phyloP scores from a whole-genome alignment of 1,139 yeast genomes.

The Yamadazyma dushanensis region DNA sequence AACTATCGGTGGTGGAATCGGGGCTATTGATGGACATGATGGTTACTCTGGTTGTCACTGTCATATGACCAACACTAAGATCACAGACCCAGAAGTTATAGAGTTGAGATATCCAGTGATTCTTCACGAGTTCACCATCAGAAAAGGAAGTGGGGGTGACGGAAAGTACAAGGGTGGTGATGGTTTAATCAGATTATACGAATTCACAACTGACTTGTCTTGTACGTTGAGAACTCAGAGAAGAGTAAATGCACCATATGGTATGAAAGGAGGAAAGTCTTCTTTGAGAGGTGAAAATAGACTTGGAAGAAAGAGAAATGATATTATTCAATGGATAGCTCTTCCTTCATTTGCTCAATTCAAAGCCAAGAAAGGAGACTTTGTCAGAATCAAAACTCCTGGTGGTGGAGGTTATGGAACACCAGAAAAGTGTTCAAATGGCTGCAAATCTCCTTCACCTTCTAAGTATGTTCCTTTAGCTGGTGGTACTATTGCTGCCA shows the following conservation, averaged over 20 bases:
- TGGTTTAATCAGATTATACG: conserved; percentile 21
- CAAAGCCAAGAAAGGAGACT: conserved; percentile 35
- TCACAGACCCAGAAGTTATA: conserved; percentile 40
- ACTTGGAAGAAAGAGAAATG: conserved; percentile 40
- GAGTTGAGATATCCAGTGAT: conserved; percentile 37
- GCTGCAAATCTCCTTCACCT: not conserved
- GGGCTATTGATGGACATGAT: conserved; percentile 22
- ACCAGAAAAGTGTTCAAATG: conserved; percentile 6
- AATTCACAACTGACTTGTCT: conserved; percentile 19
- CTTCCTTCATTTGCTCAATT: conserved; percentile 21
- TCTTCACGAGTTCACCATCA: conserved; percentile 27
- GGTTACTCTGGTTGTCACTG: conserved; percentile 45
- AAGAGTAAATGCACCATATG: conserved; percentile 21
- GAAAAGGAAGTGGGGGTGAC: conserved; percentile 33
- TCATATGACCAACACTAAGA: conserved; percentile 45
- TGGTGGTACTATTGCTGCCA: conserved; percentile 24
- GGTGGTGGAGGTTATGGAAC: conserved; percentile 57
- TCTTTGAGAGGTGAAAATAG: conserved; percentile 61
- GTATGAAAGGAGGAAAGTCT: conserved; percentile 29
- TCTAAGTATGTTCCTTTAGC: conserved; percentile 15
- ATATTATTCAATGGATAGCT: conserved; percentile 21
- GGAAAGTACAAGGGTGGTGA: conserved; percentile 39
- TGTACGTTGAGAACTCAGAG: conserved; percentile 21
- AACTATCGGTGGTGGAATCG: conserved; percentile 16
- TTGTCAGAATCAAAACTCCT: conserved; percentile 46